Percentiles rank a stretch among this genome's conserved stretches.
phyloP scores from a whole-genome alignment of 108 stramenopile species.

The Epithemia pelagica region DNA sequence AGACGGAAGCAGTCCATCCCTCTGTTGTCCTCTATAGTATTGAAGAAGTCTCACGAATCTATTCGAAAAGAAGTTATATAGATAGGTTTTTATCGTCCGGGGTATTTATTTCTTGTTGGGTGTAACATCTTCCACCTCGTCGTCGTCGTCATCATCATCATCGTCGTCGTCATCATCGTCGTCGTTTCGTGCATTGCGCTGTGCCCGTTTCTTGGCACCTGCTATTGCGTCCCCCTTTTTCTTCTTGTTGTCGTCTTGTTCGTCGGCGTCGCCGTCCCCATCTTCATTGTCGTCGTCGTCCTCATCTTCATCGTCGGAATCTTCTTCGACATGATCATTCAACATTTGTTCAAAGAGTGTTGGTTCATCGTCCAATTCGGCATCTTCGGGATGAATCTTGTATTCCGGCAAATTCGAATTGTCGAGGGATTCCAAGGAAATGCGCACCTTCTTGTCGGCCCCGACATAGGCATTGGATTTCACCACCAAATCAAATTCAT shows the following conservation, averaged over 20 bases:
- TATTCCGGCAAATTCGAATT: constrained; percentile 88
- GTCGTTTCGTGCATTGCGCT: constrained; percentile 71
- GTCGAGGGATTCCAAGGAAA: constrained; percentile 75
- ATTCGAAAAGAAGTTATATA: too few species aligned
- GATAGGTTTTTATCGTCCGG: too few species aligned
- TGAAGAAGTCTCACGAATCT: too few species aligned
- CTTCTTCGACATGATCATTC: constrained; percentile 87
- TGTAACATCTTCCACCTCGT: constrained; percentile 81
- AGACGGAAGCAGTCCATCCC: too few species aligned
- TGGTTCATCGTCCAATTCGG: constrained; percentile 95
- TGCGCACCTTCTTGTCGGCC: constrained; percentile 70
- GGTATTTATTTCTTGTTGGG: constrained; percentile 21
- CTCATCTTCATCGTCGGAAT: constrained; percentile 69
- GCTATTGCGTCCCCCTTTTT: constrained; percentile 65
- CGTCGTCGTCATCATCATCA: constrained; percentile 43
- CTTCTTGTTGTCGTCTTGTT: constrained; percentile 43
- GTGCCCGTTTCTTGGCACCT: constrained; percentile 80
- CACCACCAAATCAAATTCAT: constrained; percentile 86
- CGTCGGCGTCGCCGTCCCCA: constrained; percentile 62
- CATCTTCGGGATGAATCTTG: constrained; percentile 94
- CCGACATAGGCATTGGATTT: constrained; percentile 93
- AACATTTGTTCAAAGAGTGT: constrained; percentile 97
- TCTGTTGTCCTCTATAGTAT: too few species aligned
- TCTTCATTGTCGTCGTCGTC: constrained; percentile 64
- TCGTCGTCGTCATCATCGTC: constrained; percentile 66